phyloP scores from a whole-genome alignment of 2,329 filamentous ascomycete species.

The Aspergillus caelatus region DNA sequence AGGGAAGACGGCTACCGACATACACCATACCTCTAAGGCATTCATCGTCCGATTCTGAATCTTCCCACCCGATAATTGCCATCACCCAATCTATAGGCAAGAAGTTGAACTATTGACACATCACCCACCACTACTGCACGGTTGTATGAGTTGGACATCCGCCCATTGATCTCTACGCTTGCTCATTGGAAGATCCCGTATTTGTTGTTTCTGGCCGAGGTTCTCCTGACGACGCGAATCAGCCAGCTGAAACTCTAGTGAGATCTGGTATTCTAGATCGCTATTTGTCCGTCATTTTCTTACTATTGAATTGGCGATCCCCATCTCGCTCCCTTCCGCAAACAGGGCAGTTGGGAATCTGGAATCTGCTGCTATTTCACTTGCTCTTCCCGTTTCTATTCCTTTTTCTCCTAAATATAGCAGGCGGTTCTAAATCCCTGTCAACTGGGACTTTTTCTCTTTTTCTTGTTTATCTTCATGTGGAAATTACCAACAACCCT shows the following conservation, averaged over 20 bases:
- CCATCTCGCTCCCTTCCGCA: slow-evolving; percentile 15
- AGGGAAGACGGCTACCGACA: background rate
- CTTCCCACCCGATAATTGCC: background rate
- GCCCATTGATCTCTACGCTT: background rate
- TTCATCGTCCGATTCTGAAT: background rate
- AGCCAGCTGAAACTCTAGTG: slow-evolving; percentile 14
- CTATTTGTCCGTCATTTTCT: slow-evolving; percentile 8
- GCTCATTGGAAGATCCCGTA: background rate
- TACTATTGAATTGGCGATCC: slow-evolving; percentile 22
- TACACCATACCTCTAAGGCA: background rate
- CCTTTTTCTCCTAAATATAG: slow-evolving; percentile 19
- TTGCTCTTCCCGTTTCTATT: slow-evolving; percentile 9
- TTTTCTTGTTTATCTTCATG: slow-evolving; percentile 3
- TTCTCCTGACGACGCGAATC: background rate
- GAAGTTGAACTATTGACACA: slow-evolving; percentile 5
- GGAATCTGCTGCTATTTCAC: slow-evolving; percentile 7
- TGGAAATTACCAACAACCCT: background rate
- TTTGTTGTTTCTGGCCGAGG: background rate
- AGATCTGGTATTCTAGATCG: slow-evolving; percentile 12
- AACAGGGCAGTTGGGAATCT: slow-evolving; percentile 13
- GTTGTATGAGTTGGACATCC: slow-evolving; percentile 4
- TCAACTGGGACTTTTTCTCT: slow-evolving; percentile 12
- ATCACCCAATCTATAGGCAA: slow-evolving; percentile 1
- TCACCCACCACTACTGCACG: slow-evolving; percentile 3
- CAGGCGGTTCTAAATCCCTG: slow-evolving; percentile 14